These are phyloP conservation scores for Bolboschoenus planiculmis DNA, from an alignment of 176 grass and related monocot species.

Conservation along the genomic window DNA sequence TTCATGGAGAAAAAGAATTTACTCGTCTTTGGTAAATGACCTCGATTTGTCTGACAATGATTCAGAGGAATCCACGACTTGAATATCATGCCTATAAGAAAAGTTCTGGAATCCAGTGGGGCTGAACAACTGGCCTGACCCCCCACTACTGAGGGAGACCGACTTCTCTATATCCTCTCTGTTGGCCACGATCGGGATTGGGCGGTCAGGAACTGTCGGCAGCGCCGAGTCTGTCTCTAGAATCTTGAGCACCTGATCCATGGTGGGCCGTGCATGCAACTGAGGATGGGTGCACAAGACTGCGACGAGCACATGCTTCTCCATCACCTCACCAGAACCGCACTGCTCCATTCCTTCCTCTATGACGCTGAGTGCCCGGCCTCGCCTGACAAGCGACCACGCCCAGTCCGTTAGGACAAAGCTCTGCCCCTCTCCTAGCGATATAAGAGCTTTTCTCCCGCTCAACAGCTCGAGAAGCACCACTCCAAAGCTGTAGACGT, in stretches of 20 bases:
- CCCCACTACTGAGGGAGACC: conserved; percentile 31
- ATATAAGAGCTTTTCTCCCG: conserved; percentile 68
- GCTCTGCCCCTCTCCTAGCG: conserved; percentile 60
- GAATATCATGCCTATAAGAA: conserved; percentile 41
- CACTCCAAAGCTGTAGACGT: conserved; percentile 80
- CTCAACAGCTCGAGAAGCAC: conserved; percentile 92
- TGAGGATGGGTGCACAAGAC: conserved; percentile 84
- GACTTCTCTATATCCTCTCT: conserved; percentile 72
- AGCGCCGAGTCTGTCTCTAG: conserved; percentile 58
- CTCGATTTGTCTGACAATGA: conserved; percentile 6
- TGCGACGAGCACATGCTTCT: conserved; percentile 69
- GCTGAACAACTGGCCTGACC: conserved; percentile 38
- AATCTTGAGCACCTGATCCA: conserved; percentile 91
- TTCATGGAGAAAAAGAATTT: neutral
- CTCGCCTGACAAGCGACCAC: conserved; percentile 64
- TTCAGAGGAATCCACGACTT: conserved; percentile 37
- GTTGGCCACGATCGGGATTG: conserved; percentile 54
- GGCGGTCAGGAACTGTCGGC: conserved; percentile 51
- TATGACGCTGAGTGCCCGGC: conserved; percentile 53
- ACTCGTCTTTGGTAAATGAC: conserved; percentile 9
- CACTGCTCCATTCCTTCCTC: conserved; percentile 80
- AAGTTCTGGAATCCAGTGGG: conserved; percentile 49
- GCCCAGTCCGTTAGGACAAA: conserved; percentile 86
- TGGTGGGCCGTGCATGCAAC: conserved; percentile 74
- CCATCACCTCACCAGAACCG: conserved; percentile 53